Conservation (phyloP, 768 basidiomycete species). For the Pleurotus djamor region DNA sequence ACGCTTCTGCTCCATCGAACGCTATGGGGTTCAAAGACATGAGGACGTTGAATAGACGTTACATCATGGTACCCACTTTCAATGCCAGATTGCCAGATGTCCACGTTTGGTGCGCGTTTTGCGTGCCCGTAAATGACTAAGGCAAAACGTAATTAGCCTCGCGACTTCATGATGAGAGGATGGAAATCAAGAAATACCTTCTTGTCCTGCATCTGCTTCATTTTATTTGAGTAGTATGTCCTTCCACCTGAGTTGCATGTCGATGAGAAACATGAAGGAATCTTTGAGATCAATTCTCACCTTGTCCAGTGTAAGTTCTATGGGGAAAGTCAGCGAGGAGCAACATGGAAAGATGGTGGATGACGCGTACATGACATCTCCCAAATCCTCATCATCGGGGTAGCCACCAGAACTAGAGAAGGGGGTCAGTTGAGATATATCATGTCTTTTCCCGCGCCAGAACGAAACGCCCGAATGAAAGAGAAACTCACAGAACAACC, state of each 20-base stretch:
- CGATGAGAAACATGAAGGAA: too few relatives aligned
- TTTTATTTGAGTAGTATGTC: neutral
- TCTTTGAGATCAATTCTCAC: constrained; percentile 13
- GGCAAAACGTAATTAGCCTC: neutral
- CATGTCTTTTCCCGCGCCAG: neutral
- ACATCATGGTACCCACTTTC: constrained; percentile 15
- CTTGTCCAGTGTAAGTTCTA: constrained; percentile 39
- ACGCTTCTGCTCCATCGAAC: constrained; percentile 21
- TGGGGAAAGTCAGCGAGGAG: neutral
- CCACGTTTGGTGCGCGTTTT: constrained; percentile 31
- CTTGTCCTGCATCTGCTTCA: constrained; percentile 12
- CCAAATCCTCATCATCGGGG: constrained; percentile 36
- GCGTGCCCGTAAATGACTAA: constrained; percentile 17
- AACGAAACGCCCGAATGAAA: neutral
- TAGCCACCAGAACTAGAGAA: constrained; percentile 28
- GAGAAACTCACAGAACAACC: constrained; percentile 23
- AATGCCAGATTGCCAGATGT: constrained; percentile 31
- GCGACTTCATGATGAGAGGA: constrained; percentile 8
- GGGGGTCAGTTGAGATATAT: neutral
- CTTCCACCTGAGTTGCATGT: neutral
- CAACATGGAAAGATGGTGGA: neutral
- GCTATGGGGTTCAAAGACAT: constrained; percentile 15
- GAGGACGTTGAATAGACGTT: neutral
- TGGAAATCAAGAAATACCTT: constrained; percentile 10
- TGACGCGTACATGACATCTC: constrained; percentile 31